phyloP scores from a whole-genome alignment of 2,329 filamentous ascomycete species.

The Colletotrichum salicis region DNA sequence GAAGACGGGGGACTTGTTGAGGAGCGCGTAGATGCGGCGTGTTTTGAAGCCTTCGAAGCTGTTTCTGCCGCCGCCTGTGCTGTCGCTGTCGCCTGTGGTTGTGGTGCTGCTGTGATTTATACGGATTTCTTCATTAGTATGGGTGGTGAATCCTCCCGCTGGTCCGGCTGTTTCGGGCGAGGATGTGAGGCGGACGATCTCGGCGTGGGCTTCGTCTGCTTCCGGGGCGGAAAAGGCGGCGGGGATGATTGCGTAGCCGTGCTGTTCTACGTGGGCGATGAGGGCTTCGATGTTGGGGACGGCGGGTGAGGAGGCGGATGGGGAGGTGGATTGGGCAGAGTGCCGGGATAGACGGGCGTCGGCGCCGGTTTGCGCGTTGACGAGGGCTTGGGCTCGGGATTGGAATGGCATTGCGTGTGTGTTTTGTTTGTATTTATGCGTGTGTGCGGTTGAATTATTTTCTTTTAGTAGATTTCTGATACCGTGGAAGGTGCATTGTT shows the following conservation, averaged over 20 bases:
- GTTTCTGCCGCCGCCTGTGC: constrained; percentile 44
- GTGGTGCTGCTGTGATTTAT: no score
- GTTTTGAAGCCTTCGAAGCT: constrained; percentile 50
- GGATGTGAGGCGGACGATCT: constrained; percentile 39
- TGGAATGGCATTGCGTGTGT: neutral
- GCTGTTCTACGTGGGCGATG: constrained; percentile 35
- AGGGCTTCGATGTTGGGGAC: constrained; percentile 11
- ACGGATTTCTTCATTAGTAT: no score
- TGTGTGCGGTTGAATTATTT: neutral
- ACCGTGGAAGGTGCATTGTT: no score
- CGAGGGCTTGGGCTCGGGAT: neutral
- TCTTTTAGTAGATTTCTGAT: no score
- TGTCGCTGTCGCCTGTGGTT: neutral
- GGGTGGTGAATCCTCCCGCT: constrained; percentile 27
- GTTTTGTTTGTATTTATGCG: no score
- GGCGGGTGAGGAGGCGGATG: neutral
- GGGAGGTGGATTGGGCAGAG: neutral
- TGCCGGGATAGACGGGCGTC: neutral
- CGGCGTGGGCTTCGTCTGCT: constrained; percentile 40
- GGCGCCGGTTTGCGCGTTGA: neutral
- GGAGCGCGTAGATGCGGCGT: constrained; percentile 49
- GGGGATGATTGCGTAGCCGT: constrained; percentile 50
- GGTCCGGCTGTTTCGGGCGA: constrained; percentile 39
- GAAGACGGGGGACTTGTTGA: constrained; percentile 51
- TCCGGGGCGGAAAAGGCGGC: constrained; percentile 45